Evolutionary conservation across 2,329 filamentous ascomycete species (phyloP).

Genomic region (Penicillium hordei): DNA sequence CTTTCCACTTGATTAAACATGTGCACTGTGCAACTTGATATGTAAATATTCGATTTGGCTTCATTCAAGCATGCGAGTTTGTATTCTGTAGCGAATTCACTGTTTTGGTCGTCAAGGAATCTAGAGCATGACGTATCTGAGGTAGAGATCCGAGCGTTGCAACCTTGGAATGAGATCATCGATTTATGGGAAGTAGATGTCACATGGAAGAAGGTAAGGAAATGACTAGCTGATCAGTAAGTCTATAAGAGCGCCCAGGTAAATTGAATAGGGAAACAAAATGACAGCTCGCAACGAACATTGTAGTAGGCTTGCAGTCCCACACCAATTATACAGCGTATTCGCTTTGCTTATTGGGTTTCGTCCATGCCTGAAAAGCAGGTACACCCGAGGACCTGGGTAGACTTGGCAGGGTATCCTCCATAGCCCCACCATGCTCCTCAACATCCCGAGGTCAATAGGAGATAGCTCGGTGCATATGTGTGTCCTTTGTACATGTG

Average conservation of each 20-base stretch:
- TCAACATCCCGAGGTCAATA: neutral
- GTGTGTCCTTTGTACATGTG: neutral
- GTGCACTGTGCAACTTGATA: slow-evolving; percentile 13
- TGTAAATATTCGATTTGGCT: slow-evolving; percentile 26
- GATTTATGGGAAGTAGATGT: neutral
- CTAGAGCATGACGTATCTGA: neutral
- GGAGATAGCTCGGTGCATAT: neutral
- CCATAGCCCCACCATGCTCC: neutral
- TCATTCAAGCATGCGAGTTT: slow-evolving; percentile 18
- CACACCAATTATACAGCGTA: neutral
- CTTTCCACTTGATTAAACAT: slow-evolving; percentile 6
- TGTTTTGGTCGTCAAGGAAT: neutral
- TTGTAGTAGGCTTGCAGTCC: neutral
- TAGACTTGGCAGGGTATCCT: too few species aligned
- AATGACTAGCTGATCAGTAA: neutral
- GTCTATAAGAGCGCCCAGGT: neutral
- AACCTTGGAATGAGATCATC: neutral
- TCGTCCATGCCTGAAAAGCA: neutral
- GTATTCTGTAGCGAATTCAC: slow-evolving; percentile 19
- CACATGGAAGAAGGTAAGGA: neutral
- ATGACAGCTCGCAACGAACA: neutral
- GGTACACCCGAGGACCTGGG: neutral
- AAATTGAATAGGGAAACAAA: neutral
- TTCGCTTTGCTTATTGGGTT: neutral
- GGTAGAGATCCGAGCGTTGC: neutral